Evolutionary conservation across 2,329 filamentous ascomycete species (phyloP).

Genomic region (Aureobasidium leucospermi): DNA sequence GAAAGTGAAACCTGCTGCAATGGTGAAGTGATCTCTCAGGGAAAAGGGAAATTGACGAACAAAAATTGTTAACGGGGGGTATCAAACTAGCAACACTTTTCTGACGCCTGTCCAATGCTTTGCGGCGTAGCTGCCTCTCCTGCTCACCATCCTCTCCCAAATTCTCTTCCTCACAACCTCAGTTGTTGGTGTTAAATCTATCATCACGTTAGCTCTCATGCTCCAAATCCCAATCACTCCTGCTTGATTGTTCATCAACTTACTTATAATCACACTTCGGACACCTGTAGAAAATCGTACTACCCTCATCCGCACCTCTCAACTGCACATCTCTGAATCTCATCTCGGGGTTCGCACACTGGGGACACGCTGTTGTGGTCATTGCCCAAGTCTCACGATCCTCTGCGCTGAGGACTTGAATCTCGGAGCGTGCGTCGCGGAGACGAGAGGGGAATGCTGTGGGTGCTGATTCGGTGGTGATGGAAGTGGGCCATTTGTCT

Average conservation of each 20-base stretch:
- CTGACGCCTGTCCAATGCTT: background rate
- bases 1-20: background rate
- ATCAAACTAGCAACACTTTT: constrained; percentile 5
- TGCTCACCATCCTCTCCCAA: background rate
- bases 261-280: constrained; percentile 69
- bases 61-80: constrained; percentile 3
- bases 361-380: constrained; percentile 64
- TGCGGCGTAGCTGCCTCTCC: background rate
- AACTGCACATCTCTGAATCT: constrained; percentile 79
- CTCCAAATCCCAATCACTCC: too few species aligned
- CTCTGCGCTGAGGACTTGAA: constrained; percentile 71
- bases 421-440: constrained; percentile 75
- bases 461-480: constrained; percentile 74
- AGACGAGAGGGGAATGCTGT: constrained; percentile 83
- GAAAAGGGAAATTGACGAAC: background rate
- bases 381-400: constrained; percentile 64
- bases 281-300: constrained; percentile 84
- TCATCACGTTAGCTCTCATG: background rate
- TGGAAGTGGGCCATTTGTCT: constrained; percentile 70
- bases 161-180: background rate
- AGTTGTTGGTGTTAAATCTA: constrained; percentile 10
- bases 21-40: background rate
- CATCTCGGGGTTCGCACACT: constrained; percentile 77
- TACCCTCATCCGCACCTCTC: constrained; percentile 89
- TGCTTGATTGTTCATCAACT: background rate